Base-by-base conservation (phyloP, 306 rosid species). In the Benincasa hispida region DNA sequence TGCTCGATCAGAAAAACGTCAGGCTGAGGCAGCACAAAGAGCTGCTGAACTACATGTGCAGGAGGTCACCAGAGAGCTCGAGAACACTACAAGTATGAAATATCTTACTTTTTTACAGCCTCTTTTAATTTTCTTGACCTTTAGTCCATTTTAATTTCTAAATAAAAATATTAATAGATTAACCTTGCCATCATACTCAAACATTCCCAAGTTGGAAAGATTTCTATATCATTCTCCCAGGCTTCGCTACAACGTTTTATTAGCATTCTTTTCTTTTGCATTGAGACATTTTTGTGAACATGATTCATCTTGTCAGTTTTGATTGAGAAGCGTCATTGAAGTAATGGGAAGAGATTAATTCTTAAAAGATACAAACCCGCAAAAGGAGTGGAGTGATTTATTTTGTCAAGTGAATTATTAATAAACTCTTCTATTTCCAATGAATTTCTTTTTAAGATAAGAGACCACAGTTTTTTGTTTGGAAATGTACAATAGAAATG, bases 1-100 rank as follows among this genome's bases (percentile, higher is more conserved):
- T 37, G 93, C 95, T 54, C 98, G 98, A 78, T 87, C 94, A 4
- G 98, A 91, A 59, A 94, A 89, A 76, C 91, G 96, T 13, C 93
- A 86, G 74, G 98, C 96, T 3, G 98, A 94, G 77, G 87, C 97
- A 8, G 87, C 92, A 1, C 97, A 87, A 78, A 91, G 82, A 82
- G 86, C 91, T 21, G 94, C 96, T 87, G 98, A 94, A 56, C 80
- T 85, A 21, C 97, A 80, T 77, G 88, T 96, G 35, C 91, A 79
- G 11, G 90, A 91, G 57, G 83, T 91, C 84, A 90, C 94, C 18
- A 87, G 55, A 79, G 98, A 94, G 84, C 97, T 94, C 5, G 98
- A 94, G 88, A 94, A 91, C 88, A 94, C 97, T 77, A 89, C 97
- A 77, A 91, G 98, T 93, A 91, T 62, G 86, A 61, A 17, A 30